These are phyloP conservation scores for Gaultheria prostrata DNA, from an alignment of 148 eudicot genomes.

Conservation along the genomic window DNA sequence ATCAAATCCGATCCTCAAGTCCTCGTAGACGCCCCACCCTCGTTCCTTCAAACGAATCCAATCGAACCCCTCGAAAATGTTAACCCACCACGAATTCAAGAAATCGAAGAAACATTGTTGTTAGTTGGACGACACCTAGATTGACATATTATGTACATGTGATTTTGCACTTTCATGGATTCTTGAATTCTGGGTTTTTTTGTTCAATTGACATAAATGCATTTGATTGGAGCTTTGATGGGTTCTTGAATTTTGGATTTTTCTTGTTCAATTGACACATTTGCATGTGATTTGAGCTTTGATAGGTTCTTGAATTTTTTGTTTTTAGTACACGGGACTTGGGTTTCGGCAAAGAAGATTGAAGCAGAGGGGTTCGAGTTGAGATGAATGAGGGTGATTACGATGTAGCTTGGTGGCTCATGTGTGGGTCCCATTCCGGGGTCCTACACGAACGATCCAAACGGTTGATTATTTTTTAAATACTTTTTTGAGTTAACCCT, in stretches of 20 bases:
- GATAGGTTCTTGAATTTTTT: background rate
- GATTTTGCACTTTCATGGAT: background rate
- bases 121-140: constrained; percentile 79
- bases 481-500: too few species aligned
- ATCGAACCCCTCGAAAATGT: background rate
- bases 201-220: background rate
- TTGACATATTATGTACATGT: constrained; percentile 39
- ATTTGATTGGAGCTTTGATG: background rate
- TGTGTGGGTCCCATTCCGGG: too few species aligned
- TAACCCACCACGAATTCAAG: constrained; percentile 22
- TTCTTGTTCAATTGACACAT: background rate
- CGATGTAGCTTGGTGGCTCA: constrained; percentile 67
- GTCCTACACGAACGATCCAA: too few species aligned
- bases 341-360: constrained; percentile 70
- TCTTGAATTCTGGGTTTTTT: background rate
- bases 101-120: constrained; percentile 51
- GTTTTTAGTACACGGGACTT: constrained; percentile 82
- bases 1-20: constrained; percentile 71
- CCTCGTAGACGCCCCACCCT: constrained; percentile 44
- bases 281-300: background rate
- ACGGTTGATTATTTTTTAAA: too few species aligned
- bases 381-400: constrained; percentile 61
- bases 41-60: constrained; percentile 14
- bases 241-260: background rate
- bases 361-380: constrained; percentile 51